A percentile compares a stretch with the other conserved stretches of the same genome.
Evolutionary conservation across 352 stramenopile species (phyloP).

Genomic region (Phytophthora tubulina): DNA sequence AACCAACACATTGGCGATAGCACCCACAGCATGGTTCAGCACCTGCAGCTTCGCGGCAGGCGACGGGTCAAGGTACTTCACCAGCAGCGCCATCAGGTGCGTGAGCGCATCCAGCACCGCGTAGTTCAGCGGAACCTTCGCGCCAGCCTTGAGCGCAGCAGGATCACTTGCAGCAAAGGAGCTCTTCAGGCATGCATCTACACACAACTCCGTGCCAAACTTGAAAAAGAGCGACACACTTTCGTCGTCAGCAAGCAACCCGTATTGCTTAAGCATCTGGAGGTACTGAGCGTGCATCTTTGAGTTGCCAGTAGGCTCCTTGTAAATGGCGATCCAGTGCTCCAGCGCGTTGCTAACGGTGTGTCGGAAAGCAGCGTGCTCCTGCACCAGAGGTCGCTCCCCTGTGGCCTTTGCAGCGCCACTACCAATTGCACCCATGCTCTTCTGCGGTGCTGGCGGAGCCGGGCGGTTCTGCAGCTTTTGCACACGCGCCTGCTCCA

Average conservation of each 20-base stretch:
- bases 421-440: conserved; percentile 67
- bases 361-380: conserved; percentile 86
- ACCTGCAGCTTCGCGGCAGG: conserved; percentile 87
- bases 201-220: conserved; percentile 96
- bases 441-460: conserved; percentile 49
- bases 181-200: conserved; percentile 96
- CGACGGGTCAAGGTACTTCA: conserved; percentile 93
- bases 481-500: conserved; percentile 83
- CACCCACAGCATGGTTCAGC: conserved; percentile 96
- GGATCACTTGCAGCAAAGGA: conserved; percentile 54
- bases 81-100: conserved; percentile 96
- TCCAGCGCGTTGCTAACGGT: conserved; percentile 95
- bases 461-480: conserved; percentile 44
- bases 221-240: conserved; percentile 98
- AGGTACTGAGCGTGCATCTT: conserved; percentile 98
- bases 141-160: conserved; percentile 47
- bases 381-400: conserved; percentile 65
- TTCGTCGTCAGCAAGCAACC: conserved; percentile 96
- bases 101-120: conserved; percentile 96
- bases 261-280: conserved; percentile 97
- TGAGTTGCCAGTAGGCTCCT: conserved; percentile 92
- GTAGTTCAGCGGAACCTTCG: conserved; percentile 88
- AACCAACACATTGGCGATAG: conserved; percentile 95
- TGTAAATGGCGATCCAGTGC: conserved; percentile 98
- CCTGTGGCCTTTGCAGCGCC: conserved; percentile 39